Evolutionary conservation across 371 early-diverging fungal species (phyloP), one percentile per base, ranked within the genome.

Genomic region (Sporodiniella umbellata): DNA sequence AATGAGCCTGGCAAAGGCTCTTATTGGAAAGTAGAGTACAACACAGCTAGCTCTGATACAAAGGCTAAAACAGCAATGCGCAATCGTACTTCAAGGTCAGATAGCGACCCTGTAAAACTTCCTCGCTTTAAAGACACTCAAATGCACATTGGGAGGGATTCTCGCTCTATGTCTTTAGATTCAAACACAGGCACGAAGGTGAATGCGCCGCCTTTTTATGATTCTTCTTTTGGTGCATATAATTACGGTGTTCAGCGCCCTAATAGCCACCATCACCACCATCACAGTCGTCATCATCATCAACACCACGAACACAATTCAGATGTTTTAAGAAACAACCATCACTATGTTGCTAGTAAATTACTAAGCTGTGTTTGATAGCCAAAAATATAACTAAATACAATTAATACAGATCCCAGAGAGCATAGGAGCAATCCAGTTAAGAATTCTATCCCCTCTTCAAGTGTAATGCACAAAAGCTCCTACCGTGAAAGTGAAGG

Each of bases 1-100:
- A 85, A 91, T 56, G 93, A 95, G 59, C 92, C 92, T 3, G 99
- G 99, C 19, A 99, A 99, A 70, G 99, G 99, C 8, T 83, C 93
- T 15, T 96, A 90, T 62, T 98, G 98, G 99, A 83, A 84, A 4
- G 72, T 91, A 5, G 89, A 92, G 51, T 63, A 68, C 25, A 50
- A 55, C 35, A 63, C 68, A n/a, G 60, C 57, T 10, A 68, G 69
- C 31, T 53, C 49, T 24, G 68, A 72, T n/a, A 55, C 56, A n/a
- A 21, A 28, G 26, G 33, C 33, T 11, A 45, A 42, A 46, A 37
- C 51, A 6, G 52, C 30, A 15, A 47, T 62, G 56, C 59, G 59
- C 21, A 49, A 55, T 23, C 58, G 58, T 42, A 51, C 54, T 2
- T 53, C 31, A 38, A 42, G 60, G 18, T 60, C 65, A 23, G 52